Base-by-base conservation (phyloP, 768 basidiomycete genomes). In the Cystobasidium onofrii region DNA sequence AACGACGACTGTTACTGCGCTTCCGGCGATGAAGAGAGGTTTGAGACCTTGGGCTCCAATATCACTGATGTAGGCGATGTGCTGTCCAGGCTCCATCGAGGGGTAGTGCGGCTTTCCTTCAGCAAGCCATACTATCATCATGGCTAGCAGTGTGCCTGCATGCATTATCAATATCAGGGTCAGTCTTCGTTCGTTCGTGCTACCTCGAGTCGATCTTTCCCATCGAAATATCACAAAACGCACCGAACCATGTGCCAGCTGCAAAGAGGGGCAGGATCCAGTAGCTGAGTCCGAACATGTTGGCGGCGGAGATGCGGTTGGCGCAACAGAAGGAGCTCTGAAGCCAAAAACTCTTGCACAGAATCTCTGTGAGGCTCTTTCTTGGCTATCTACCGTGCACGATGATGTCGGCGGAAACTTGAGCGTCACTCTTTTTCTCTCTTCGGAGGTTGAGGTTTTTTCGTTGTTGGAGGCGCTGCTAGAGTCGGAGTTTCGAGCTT, bases 1-100 rank as follows among this genome's bases (percentile, higher is more conserved):
- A 0, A 84, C 82, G 1, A 85, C 80, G 7, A 85, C 87, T 1
- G 90, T 89, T 73, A 90, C 84, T 44, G 83, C 82, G 76, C 87
- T 88, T 7, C 87, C 87, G 18, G 84, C 82, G 63, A 91, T 82
- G 77, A 91, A 91, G 43, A 91, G 84, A 1, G 90, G 90, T 79
- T 91, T 90, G 54, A 91, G 82, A 64, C 84, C 83, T 76, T 84
- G 85, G 23, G 90, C 89, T n/a, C 88, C 89, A 41, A 90, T 81
- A 77, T 91, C 89, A 50, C 88, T 89, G 61, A 91, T 90, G 80
- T 88, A 90, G n/a, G 87, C 86, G 64, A 90, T 86, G 0, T 80
- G 80, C 41, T 71, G 69, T 18, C 10, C 25, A 15, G 46, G 84
- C 43, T 86, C 84, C 73, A 75, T 73, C 44, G 74, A 66, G 73